Base-by-base conservation (phyloP, 495 filamentous ascomycete genomes). In the Xylaria grammica region DNA sequence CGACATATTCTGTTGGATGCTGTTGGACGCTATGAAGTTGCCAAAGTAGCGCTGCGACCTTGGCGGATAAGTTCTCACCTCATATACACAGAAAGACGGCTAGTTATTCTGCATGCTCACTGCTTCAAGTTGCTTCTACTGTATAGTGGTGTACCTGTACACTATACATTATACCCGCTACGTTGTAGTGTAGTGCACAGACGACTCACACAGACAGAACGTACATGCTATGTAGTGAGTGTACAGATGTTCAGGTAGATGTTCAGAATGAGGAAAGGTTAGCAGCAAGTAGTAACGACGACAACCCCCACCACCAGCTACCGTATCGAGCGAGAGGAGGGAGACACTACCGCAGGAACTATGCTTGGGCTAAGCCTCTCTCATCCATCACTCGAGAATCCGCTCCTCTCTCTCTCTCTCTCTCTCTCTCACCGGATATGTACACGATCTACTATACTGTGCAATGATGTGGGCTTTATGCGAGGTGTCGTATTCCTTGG, bases 401-500 rank as follows among this genome's bases (percentile, higher is more conserved):
- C 54, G 38, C 45, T 34, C 22, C n/a, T 34, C 58, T 65, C 61
- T 69, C 59, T 15, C 46, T 60, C 38, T 42, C 53, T 29, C 24
- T 51, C 48, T 7, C 38, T 9, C 38, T 29, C 54, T 58, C 19
- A 29, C 40, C 4, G 34, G 29, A 8, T 30, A 36, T 45, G 49
- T 57, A 48, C 42, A 58, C 9, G 42, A 58, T 17, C 34, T 36
- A 11, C 51, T n/a, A n/a, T 42, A 17, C 60, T 22, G 29, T 56
- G 52, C 40, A 67, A 53, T 45, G 49, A 67, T 63, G 65, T 65
- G 59, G 69, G 65, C 67, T 62, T 67, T 68, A 74, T 74, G 71
- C 71, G 65, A 67, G 67, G 60, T 68, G 65, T 71, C 66, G 69
- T 69, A 71, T 69, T 67, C 60, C 54, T 63, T 62, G 50, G n/a